Percentiles rank a stretch among this genome's conserved stretches.
phyloP scores from a whole-genome alignment of 2,329 filamentous ascomycete species.

The Xylariaceae sp. region DNA sequence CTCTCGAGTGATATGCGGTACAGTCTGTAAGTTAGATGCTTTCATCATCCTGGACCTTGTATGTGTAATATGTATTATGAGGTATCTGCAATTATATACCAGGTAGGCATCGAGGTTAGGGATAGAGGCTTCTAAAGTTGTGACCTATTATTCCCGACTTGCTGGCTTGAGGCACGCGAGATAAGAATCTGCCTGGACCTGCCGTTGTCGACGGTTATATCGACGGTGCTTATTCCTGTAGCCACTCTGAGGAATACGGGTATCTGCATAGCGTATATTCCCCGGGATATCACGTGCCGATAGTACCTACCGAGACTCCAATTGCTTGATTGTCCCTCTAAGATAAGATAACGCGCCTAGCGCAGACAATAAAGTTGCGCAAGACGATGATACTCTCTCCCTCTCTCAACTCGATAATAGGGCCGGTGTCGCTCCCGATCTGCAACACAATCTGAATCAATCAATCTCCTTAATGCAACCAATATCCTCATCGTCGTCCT shows the following conservation, averaged over 20 bases:
- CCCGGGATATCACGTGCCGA: neutral
- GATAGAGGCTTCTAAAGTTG: too few species aligned
- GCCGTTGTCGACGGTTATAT: too few species aligned
- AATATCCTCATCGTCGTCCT: constrained; percentile 1
- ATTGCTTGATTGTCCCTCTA: neutral
- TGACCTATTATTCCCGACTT: too few species aligned
- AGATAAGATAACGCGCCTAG: neutral
- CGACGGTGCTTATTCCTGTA: too few species aligned
- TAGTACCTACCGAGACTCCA: neutral
- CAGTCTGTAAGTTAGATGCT: too few species aligned
- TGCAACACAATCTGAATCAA: constrained; percentile 1
- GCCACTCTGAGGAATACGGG: too few species aligned
- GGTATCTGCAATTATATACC: too few species aligned
- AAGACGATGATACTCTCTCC: neutral
- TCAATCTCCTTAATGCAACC: neutral
- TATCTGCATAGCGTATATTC: neutral
- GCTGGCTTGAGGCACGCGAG: too few species aligned
- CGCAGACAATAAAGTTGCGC: neutral
- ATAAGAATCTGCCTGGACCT: too few species aligned
- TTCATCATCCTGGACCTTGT: too few species aligned
- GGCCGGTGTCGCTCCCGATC: neutral
- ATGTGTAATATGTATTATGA: too few species aligned
- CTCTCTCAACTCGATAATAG: neutral
- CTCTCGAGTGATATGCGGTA: neutral
- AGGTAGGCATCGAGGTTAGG: too few species aligned